Base-by-base conservation (phyloP, 2,329 filamentous ascomycete genomes). In the Clarireedia hainanense region DNA sequence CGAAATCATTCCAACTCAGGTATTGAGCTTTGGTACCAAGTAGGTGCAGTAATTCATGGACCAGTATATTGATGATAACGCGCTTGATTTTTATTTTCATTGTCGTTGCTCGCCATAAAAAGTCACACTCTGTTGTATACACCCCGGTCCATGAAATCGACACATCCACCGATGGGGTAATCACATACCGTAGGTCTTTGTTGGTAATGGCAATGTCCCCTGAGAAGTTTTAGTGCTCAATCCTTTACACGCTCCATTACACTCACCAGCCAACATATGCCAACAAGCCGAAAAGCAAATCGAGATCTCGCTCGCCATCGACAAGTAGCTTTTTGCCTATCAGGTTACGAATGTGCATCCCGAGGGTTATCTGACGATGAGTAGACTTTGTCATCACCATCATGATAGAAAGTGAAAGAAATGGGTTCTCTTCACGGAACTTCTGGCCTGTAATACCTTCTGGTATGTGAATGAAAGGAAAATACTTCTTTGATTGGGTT, bases 231-330 rank as follows among this genome's bases (percentile, higher is more conserved):
- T 14, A 47, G 36, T 23, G n/a, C 27, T 50, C 5, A 12, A 34
- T 34, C 30, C 12, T 4, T 4, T 12, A 34, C 4, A 34, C 12
- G 10, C 30, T 34, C 30, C 23, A 4, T 23, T 5, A 55, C 23
- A 20, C 15, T 20, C 40, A 45, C 53, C 53, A 56, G 6, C 45
- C 39, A 10, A 56, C 30, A 56, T 47, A 47, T 24, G 17, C 17
- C 15, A 84, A 62, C 3, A 81, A 57, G 0, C 79, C 79, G 10
- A 78, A 69, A 2, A 84, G 67, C 10, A 82, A 59, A 59, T 83
- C 80, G 81, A 68, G 45, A 48, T 66, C 74, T 50, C 74, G 73
- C 55, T 80, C 77, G n/a, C 72, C 68, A 9, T 76, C 71, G 12
- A 79, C 57, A 6, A 81, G 61, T 26, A 80, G 67, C 55, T 72